Conservation (phyloP, 306 rosid genomes). For the Inga leiocalycina region DNA sequence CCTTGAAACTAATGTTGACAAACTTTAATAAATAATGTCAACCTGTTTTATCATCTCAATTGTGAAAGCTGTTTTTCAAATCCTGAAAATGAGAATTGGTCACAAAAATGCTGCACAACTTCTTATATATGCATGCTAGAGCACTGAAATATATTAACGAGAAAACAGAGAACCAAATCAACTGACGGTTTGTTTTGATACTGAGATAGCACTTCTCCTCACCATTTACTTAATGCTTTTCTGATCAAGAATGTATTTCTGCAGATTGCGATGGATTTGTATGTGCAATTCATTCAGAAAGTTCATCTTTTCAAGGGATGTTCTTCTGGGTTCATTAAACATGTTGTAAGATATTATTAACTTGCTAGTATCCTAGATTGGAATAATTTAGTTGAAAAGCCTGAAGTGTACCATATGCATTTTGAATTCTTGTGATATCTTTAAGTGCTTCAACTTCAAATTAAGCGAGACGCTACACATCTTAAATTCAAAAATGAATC, state of each 20-base stretch:
- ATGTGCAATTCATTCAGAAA: slow-evolving; percentile 52
- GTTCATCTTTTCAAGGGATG: slow-evolving; percentile 62
- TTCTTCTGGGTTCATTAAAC: slow-evolving; percentile 64
- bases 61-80: background rate
- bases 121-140: background rate
- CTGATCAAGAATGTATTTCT: slow-evolving; percentile 8
- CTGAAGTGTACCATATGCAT: background rate
- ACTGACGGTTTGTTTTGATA: background rate
- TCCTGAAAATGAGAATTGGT: background rate
- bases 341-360: slow-evolving; percentile 47
- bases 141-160: background rate
- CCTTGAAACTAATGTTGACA: background rate
- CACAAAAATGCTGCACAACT: background rate
- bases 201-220: slow-evolving; percentile 4
- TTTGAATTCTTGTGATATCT: background rate
- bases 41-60: slow-evolving; percentile 7
- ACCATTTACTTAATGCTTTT: slow-evolving; percentile 4
- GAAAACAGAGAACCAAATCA: slow-evolving; percentile 2
- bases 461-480: background rate
- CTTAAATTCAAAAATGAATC: background rate
- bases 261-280: slow-evolving; percentile 60
- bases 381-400: slow-evolving; percentile 7
- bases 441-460: background rate
- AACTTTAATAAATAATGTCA: background rate
- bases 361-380: background rate